Conservation (phyloP, 2,329 filamentous ascomycete species). For the Ophiostoma tasmaniense region DNA sequence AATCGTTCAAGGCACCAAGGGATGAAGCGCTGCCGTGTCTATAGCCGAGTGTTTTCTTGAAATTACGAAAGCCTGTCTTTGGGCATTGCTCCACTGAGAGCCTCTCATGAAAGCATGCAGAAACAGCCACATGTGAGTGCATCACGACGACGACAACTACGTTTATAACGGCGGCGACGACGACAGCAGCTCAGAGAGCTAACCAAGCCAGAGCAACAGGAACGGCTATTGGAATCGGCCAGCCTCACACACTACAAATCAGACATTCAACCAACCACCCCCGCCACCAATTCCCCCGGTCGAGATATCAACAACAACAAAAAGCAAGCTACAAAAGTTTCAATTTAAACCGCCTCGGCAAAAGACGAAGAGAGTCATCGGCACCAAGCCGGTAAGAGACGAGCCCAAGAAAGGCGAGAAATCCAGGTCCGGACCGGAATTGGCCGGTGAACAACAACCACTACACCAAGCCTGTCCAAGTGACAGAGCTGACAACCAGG, state of each 20-base stretch:
- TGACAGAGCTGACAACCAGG: not conserved
- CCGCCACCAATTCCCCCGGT: conserved; percentile 32
- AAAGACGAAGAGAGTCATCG: not conserved
- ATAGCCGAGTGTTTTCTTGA: not conserved
- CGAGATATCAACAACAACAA: conserved; percentile 50
- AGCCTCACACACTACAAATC: conserved; percentile 31
- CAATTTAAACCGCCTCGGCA: conserved; percentile 39
- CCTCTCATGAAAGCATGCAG: conserved; percentile 27
- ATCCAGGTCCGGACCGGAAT: too few relatives aligned
- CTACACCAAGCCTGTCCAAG: not conserved
- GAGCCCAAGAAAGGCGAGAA: not conserved
- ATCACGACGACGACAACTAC: not conserved
- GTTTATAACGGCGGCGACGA: not conserved
- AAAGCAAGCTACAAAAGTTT: conserved; percentile 50
- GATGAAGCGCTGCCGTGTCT: not conserved
- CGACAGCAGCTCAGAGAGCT: not conserved
- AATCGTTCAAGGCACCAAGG: not conserved
- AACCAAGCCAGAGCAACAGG: conserved; percentile 24
- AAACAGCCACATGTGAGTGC: conserved; percentile 14
- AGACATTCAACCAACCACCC: conserved; percentile 22
- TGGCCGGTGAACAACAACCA: not conserved
- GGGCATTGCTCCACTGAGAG: not conserved
- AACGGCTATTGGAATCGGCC: conserved; percentile 30
- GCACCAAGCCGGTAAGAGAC: not conserved
- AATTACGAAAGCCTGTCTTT: not conserved